Evolutionary conservation across 2,329 filamentous ascomycete species (phyloP), one percentile per base, ranked within the genome.

Genomic region (Aspergillus sp.): DNA sequence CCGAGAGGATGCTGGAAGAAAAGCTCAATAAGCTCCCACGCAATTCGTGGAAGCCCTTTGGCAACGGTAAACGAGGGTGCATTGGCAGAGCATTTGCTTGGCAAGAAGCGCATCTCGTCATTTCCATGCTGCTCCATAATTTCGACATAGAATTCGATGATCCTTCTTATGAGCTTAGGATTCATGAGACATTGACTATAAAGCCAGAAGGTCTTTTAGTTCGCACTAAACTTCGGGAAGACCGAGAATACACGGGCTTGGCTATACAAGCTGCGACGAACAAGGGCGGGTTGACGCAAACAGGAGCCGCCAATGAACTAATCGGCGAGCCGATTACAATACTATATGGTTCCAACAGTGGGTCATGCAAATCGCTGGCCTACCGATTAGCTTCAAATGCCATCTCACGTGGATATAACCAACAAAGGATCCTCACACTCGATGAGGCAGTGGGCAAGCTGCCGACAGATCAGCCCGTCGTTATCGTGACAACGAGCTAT

Each of bases 51-150:
- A 90, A 90, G 74, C 88, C 90, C 3, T 93, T 92, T 66, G 90
- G 90, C 1, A 89, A 90, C 60, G 89, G 89, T 1, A 80, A 83
- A 62, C 79, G 90, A 55, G 87, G 79, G 0, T 93, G 90, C 65
- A 92, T 92, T 62, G 90, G 90, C 2, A 79, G 89, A 1, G 81
- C 85, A 0, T 92, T 92, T 69, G 89, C 90, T 1, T 90, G 87
- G 87, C 89, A 92, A 68, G 90, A 93, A 73, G 81, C 84, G 1
- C 70, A 88, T 3, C 75, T 90, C 0, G 81, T 83, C 6, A 78
- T 87, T 64, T 84, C 87, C 0, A 81, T 89, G 65, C 70, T 91
- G 12, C 78, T 92, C 58, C 89, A 91, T 67, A 89, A 88, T 67
- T 91, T 92, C 75, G 84, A 90, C 65, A 85, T 92, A 60, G 79